Base-by-base conservation (phyloP, 768 basidiomycete genomes). In the Psilocybe sp. region DNA sequence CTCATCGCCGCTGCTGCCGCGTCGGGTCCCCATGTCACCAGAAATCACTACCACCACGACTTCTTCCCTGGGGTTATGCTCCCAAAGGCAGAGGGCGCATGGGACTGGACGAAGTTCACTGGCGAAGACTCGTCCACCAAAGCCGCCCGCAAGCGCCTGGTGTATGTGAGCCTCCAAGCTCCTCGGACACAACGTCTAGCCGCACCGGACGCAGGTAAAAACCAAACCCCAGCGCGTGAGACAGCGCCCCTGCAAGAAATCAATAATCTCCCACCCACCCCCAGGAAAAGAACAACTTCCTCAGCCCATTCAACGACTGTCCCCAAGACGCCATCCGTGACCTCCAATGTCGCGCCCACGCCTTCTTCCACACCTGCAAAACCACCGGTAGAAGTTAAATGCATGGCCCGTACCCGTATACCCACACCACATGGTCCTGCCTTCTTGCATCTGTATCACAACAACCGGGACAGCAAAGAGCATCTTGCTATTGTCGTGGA, bases 401-500 rank as follows among this genome's bases (percentile, higher is more conserved):
- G 97, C 67, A 92, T 96, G 84, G 97, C 93, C 11, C 89, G 97
- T 49, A 98, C 97, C 3, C 88, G 97, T 49, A 91, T 98, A 65
- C 97, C 97, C 37, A 99, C 97, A 0, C 91, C 92, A 0, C 92
- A 98, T 59, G 96, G 95, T 5, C 85, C 90, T 11, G 83, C 87
- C 14, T 98, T 98, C 71, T 77, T 98, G 9, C 93, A 98, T 61
- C 72, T 98, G 47, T 98, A 98, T 71, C 92, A 93, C 67, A 98
- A 97, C 65, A 89, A 86, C 60, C 81, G 78, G 46, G 97, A 98
- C 70, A 74, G 65, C 64, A 98, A 98, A 68, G 97, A 99, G 62
- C 97, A 99, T 64, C 80, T 99, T 14, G 96, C 96, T 0, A 82
- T 99, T 51, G 94, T 99, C 53, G 79, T 95, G 46, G 97, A 98